Percentiles rank a stretch among this genome's conserved stretches.
phyloP scores from a whole-genome alignment of 192 early-diverging fungal genomes.

The Coemansia sp. region DNA sequence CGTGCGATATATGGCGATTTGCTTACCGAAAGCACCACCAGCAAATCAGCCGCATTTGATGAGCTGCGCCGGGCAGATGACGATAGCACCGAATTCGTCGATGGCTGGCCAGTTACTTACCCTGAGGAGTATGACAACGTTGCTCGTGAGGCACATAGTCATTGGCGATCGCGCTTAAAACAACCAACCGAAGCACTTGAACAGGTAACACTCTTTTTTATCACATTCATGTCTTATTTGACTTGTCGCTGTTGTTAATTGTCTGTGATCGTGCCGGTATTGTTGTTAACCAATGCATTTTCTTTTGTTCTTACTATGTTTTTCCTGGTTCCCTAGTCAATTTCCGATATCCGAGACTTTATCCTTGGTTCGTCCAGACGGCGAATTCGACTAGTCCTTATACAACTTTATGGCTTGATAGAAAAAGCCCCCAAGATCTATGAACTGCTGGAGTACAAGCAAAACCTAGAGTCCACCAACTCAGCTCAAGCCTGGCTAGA shows the following conservation, averaged over 20 bases:
- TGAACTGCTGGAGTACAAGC: slow-evolving; percentile 32
- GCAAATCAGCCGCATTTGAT: background rate
- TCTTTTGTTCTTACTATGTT: background rate
- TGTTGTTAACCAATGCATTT: background rate
- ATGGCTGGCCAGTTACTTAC: slow-evolving; percentile 19
- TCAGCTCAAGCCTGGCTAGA: slow-evolving; percentile 28
- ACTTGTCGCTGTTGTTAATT: background rate
- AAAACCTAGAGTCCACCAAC: slow-evolving; percentile 17
- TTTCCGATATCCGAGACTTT: slow-evolving; percentile 39
- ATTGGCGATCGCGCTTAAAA: slow-evolving; percentile 45
- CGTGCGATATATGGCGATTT: background rate
- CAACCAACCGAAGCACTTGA: slow-evolving; percentile 19
- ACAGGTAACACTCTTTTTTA: slow-evolving; percentile 32
- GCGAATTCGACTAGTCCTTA: slow-evolving; percentile 42
- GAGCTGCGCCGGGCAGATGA: background rate
- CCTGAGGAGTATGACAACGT: slow-evolving; percentile 30
- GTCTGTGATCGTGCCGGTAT: background rate
- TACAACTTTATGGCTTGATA: slow-evolving; percentile 37
- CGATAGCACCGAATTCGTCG: slow-evolving; percentile 11
- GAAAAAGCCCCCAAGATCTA: slow-evolving; percentile 41
- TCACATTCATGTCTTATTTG: background rate
- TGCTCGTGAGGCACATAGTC: slow-evolving; percentile 25
- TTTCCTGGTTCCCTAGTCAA: slow-evolving; percentile 13
- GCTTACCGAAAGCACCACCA: background rate
- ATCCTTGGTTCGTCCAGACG: slow-evolving; percentile 29